A percentile compares a stretch with the other conserved stretches of the same genome.
Evolutionary conservation across 768 basidiomycete species (phyloP).

Genomic region (Coprinopsis strossmayeri): DNA sequence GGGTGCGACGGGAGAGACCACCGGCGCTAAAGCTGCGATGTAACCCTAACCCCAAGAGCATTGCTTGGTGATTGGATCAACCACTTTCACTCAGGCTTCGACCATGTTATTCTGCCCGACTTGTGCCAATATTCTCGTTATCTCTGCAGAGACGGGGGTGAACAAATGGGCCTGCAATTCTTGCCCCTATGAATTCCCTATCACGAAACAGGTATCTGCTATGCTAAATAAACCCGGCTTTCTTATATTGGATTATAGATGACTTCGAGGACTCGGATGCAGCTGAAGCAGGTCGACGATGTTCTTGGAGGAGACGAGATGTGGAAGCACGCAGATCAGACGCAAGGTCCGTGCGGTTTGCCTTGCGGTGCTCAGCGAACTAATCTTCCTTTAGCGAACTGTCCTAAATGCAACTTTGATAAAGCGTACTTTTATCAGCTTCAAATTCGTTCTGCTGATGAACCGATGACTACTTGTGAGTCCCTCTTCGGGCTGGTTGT

Average conservation of each 20-base stretch:
- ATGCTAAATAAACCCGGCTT: no score
- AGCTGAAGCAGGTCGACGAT: conserved; percentile 91
- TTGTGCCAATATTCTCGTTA: conserved; percentile 82
- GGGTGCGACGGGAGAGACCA: no score
- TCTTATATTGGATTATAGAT: conserved; percentile 65
- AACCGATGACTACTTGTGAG: conserved; percentile 76
- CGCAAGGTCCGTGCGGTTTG: conserved; percentile 46
- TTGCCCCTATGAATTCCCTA: conserved; percentile 94
- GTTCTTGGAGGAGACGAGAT: conserved; percentile 91
- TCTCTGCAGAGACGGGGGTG: conserved; percentile 70
- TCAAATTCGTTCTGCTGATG: conserved; percentile 91
- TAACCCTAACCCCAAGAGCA: background rate
- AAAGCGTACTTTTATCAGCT: conserved; percentile 93
- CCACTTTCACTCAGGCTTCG: background rate
- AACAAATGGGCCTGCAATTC: conserved; percentile 94
- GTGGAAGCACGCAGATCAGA: conserved; percentile 92
- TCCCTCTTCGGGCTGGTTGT: conserved; percentile 10
- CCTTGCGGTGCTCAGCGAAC: background rate
- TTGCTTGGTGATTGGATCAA: no score
- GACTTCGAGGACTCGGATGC: conserved; percentile 81
- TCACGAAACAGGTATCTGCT: conserved; percentile 76
- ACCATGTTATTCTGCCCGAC: conserved; percentile 91
- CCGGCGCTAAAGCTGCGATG: no score
- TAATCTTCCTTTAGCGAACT: conserved; percentile 33
- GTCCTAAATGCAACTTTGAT: conserved; percentile 77